Evolutionary conservation across 805 yeast species (phyloP), one percentile per base, ranked within the genome.

Genomic region (Nakazawaea ambrosiae): DNA sequence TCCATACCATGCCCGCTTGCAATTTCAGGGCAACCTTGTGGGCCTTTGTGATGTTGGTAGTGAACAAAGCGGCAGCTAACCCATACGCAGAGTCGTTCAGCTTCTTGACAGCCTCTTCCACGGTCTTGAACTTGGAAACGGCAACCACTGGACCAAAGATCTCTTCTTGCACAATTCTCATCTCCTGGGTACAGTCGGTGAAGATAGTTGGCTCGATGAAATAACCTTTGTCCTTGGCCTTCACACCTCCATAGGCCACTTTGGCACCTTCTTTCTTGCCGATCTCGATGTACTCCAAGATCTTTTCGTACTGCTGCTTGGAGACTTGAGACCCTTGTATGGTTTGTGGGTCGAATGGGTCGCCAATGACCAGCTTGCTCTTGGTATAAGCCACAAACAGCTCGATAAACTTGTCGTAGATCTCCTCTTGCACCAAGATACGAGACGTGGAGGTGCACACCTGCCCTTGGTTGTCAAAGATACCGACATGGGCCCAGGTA

Each of bases 381-480:
- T 51, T 37, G 19, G 61, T 60, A 36, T 55, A 63, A 5, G 42
- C 41, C 24, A 49, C 51, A 46, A 75, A 64, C 34, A 57, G 61
- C 30, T 55, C 53, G 26, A 73, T 53, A 46, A 73, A 66, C 49
- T 68, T 60, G 41, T 75, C 78, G 55, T 75, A 73, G 41, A 73
- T 54, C 12, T 65, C 65, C 42, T 72, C 76, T 49, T 75, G 80
- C 41, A 75, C 62, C 47, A 72, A 73, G 33, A 74, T 60, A 58
- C 81, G 66, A 17, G 80, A 73, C 40, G 80, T 76, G 39, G 81
- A 80, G 34, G 79, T 71, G 57, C 82, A 75, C 44, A 75, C 77
- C 58, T 75, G 80, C 45, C 82, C 82, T 50, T 75, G 65, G 59
- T 75, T 75, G 59, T 61, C 67, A 61, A 74, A 74, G 44, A 75